Conservation (phyloP, 148 eudicot genomes). For the Euryodendron excelsum region DNA sequence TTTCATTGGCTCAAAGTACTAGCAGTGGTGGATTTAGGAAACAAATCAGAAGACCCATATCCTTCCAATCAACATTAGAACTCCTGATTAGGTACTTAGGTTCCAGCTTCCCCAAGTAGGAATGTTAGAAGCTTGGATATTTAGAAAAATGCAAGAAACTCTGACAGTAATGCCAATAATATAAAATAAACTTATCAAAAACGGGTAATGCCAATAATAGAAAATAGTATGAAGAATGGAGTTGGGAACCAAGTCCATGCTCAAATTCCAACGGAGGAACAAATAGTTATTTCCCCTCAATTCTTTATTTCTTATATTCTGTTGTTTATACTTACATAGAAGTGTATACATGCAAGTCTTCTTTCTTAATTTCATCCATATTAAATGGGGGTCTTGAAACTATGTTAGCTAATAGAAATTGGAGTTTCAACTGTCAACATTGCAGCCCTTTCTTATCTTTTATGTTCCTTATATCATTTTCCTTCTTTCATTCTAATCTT, state of each 20-base stretch:
- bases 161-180: neutral
- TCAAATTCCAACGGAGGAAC: neutral
- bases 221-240: neutral
- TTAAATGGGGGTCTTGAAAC: neutral
- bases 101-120: neutral
- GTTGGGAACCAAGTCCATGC: neutral
- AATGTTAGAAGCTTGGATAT: neutral
- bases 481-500: neutral
- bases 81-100: neutral
- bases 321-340: neutral
- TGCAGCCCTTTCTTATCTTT: neutral
- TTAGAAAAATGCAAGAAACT: neutral
- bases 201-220: neutral
- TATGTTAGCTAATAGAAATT: neutral
- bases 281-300: neutral
- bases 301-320: neutral
- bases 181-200: too few species aligned
- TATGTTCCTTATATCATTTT: too few species aligned
- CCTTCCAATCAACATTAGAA: neutral
- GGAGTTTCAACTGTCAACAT: neutral
- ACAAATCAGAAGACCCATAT: neutral
- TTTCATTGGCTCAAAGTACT: neutral
- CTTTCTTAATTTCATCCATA: neutral
- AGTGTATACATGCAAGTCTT: neutral
- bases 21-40: slow-evolving; percentile 2